These are phyloP conservation scores for Elongisporangium undulatum DNA, from an alignment of 352 stramenopile genomes.

Conservation along the genomic window DNA sequence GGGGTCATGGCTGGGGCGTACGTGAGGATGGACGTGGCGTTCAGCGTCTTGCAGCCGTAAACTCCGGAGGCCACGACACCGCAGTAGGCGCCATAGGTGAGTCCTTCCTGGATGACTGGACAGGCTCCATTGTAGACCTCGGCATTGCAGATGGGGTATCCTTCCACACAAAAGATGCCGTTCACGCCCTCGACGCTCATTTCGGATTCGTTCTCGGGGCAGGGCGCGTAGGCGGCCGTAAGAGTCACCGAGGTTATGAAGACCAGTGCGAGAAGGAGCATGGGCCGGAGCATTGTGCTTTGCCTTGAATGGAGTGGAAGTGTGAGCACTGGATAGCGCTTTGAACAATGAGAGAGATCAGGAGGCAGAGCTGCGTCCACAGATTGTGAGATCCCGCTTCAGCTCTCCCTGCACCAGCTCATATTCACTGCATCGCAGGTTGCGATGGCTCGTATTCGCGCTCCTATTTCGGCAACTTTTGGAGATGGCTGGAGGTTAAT, in stretches of 20 bases:
- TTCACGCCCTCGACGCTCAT: conserved; percentile 29
- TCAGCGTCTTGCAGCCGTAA: conserved; percentile 25
- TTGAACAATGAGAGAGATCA: too few species aligned
- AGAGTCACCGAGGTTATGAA: not conserved
- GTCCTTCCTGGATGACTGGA: conserved; percentile 15
- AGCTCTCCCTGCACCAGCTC: too few species aligned
- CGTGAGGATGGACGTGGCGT: not conserved
- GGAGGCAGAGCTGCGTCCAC: too few species aligned
- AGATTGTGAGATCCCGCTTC: too few species aligned
- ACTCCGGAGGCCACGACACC: conserved; percentile 25
- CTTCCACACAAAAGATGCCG: conserved; percentile 24
- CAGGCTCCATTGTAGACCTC: conserved; percentile 18
- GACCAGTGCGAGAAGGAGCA: too few species aligned
- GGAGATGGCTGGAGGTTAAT: too few species aligned
- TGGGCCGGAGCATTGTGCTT: too few species aligned
- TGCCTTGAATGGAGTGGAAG: too few species aligned
- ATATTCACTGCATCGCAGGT: too few species aligned
- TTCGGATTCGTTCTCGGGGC: conserved; percentile 14
- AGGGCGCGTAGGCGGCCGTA: conserved; percentile 8
- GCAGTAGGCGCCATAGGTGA: conserved; percentile 28
- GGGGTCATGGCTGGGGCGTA: conserved; percentile 3
- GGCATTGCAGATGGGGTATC: conserved; percentile 18
- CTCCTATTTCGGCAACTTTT: too few species aligned
- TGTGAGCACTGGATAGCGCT: too few species aligned
- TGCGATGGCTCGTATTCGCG: too few species aligned